A percentile compares a stretch with the other conserved stretches of the same genome.
These are phyloP conservation scores for Didymella pinodella DNA, from an alignment of 2,329 filamentous ascomycete species.

Conservation along the genomic window DNA sequence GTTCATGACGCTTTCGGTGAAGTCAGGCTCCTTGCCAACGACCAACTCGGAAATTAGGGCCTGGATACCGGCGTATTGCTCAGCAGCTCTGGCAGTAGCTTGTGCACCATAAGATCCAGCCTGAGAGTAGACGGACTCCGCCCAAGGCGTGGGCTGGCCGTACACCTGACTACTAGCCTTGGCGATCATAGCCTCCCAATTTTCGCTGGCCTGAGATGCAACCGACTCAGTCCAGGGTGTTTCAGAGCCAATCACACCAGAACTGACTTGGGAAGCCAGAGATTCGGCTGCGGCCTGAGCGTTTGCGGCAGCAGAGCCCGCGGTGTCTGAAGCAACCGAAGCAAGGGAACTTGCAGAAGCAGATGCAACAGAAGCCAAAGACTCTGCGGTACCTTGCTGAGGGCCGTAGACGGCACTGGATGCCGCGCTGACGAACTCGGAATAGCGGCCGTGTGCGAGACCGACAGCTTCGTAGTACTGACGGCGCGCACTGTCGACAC, in stretches of 20 bases:
- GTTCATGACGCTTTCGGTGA: constrained; percentile 80
- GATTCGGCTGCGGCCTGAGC: constrained; percentile 58
- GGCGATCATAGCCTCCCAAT: constrained; percentile 70
- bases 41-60: constrained; percentile 79
- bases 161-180: constrained; percentile 75
- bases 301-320: constrained; percentile 52
- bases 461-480: constrained; percentile 82
- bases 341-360: constrained; percentile 51
- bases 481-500: constrained; percentile 66
- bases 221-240: constrained; percentile 63
- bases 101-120: constrained; percentile 68
- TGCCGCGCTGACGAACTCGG: constrained; percentile 75
- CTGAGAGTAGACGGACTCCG: constrained; percentile 57
- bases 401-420: constrained; percentile 71
- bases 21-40: constrained; percentile 78
- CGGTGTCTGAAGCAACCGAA: constrained; percentile 52
- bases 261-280: constrained; percentile 56
- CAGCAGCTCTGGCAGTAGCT: constrained; percentile 66
- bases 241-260: constrained; percentile 57
- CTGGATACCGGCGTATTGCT: constrained; percentile 74
- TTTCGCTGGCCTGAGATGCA: constrained; percentile 65
- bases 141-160: constrained; percentile 65
- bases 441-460: constrained; percentile 79
- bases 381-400: constrained; percentile 46
- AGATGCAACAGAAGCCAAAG: constrained; percentile 49